These are phyloP conservation scores for Aurifilum marmelostoma DNA, from an alignment of 2,329 filamentous ascomycete genomes.

Conservation along the genomic window DNA sequence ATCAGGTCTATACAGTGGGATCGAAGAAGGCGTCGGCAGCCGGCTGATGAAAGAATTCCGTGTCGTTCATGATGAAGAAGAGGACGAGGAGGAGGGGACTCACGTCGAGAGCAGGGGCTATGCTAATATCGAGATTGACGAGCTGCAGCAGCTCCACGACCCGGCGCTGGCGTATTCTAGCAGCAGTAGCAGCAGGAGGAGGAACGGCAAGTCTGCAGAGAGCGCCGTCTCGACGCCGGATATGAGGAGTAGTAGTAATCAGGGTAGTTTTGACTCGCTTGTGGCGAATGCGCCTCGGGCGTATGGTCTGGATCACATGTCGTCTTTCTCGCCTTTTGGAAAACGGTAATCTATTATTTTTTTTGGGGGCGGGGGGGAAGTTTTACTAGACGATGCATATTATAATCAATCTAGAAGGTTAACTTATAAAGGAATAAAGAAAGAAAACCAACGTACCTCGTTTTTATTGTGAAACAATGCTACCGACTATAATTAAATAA, in stretches of 20 bases:
- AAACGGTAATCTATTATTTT: not conserved
- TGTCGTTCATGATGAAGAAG: not conserved
- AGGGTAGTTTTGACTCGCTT: not conserved
- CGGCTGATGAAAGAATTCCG: not conserved
- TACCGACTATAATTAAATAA: not conserved
- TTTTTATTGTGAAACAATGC: not conserved
- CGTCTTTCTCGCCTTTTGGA: not conserved
- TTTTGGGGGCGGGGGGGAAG: no score
- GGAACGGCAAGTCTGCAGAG: not conserved
- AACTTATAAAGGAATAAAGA: no score
- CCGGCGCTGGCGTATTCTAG: no score
- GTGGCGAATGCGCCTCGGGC: not conserved
- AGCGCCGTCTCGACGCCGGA: not conserved
- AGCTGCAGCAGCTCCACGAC: not conserved
- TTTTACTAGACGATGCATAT: not conserved
- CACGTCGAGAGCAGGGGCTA: not conserved
- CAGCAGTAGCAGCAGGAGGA: no score
- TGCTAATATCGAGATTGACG: not conserved
- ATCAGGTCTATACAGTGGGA: not conserved
- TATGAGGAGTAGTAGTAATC: not conserved
- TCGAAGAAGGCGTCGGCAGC: slow-evolving; percentile 2
- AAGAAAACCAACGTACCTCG: not conserved
- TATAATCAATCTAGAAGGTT: not conserved
- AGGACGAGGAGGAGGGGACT: not conserved
- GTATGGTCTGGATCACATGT: not conserved